Evolutionary conservation across 2,329 filamentous ascomycete genomes (phyloP).

Genomic region (Aspergillus aculeatus): DNA sequence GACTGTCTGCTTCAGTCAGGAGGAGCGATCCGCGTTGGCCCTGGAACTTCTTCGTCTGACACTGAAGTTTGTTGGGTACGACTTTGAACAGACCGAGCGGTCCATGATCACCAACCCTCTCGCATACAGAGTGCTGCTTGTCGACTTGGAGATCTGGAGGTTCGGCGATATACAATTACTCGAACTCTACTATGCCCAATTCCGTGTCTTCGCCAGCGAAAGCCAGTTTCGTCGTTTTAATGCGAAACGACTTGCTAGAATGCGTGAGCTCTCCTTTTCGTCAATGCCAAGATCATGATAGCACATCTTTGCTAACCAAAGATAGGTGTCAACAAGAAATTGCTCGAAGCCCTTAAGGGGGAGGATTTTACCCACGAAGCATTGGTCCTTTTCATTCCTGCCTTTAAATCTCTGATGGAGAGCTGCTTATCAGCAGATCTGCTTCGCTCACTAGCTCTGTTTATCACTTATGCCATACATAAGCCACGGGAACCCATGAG

Average conservation of each 20-base stretch:
- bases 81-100: constrained; percentile 72
- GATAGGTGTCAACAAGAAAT: constrained; percentile 79
- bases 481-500: constrained; percentile 49
- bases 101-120: constrained; percentile 95
- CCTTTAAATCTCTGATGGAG: constrained; percentile 76
- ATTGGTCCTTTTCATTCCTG: constrained; percentile 71
- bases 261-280: constrained; percentile 63
- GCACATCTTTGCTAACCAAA: constrained; percentile 17
- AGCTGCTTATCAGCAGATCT: constrained; percentile 81
- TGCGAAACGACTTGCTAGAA: constrained; percentile 76
- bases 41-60: constrained; percentile 70
- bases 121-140: constrained; percentile 85
- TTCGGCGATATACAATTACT: constrained; percentile 74
- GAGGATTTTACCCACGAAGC: constrained; percentile 73
- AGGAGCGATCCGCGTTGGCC: constrained; percentile 54
- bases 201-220: constrained; percentile 79
- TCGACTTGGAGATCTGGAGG: constrained; percentile 93
- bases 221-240: constrained; percentile 95
- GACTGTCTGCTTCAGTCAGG: constrained; percentile 34
- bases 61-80: constrained; percentile 85
- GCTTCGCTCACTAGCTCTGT: constrained; percentile 81
- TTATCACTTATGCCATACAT: constrained; percentile 90
- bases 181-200: constrained; percentile 89
- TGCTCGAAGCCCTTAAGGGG: constrained; percentile 86
- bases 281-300: not conserved